phyloP scores from a whole-genome alignment of 2,329 filamentous ascomycete species.

The Penicillium sp. region DNA sequence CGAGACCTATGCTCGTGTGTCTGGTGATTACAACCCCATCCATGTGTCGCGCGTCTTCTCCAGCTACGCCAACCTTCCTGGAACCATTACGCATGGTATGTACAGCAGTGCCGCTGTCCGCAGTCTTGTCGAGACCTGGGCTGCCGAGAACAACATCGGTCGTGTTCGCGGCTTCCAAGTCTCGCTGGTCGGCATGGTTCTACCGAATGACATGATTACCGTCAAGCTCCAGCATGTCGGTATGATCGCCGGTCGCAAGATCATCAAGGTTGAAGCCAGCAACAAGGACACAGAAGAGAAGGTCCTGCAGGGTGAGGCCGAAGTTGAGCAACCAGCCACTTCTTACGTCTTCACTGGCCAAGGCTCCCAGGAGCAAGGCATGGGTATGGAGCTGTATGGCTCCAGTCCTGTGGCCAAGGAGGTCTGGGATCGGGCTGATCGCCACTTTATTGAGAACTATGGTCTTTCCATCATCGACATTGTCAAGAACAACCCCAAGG shows the following conservation, averaged over 20 bases:
- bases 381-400: constrained; percentile 98
- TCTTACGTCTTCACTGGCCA: constrained; percentile 98
- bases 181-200: constrained; percentile 95
- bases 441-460: constrained; percentile 98
- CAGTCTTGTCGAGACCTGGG: constrained; percentile 96
- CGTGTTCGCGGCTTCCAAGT: constrained; percentile 97
- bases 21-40: constrained; percentile 97
- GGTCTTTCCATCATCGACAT: constrained; percentile 98
- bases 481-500: constrained; percentile 98
- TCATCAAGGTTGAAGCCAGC: constrained; percentile 95
- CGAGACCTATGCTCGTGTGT: constrained; percentile 95
- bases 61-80: constrained; percentile 89
- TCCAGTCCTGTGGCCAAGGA: constrained; percentile 93
- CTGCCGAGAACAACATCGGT: constrained; percentile 96
- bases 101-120: constrained; percentile 96
- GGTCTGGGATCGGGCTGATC: constrained; percentile 96
- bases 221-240: constrained; percentile 95
- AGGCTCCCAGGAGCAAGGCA: constrained; percentile 96
- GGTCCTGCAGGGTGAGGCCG: constrained; percentile 88
- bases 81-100: constrained; percentile 99
- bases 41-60: constrained; percentile 97
- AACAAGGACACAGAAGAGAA: constrained; percentile 97
- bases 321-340: constrained; percentile 95
- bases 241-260: constrained; percentile 98
- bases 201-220: constrained; percentile 91